Percentiles rank a stretch among this genome's conserved stretches.
Conservation (phyloP, 2,329 filamentous ascomycete genomes). For the Cladosporium sp. region DNA sequence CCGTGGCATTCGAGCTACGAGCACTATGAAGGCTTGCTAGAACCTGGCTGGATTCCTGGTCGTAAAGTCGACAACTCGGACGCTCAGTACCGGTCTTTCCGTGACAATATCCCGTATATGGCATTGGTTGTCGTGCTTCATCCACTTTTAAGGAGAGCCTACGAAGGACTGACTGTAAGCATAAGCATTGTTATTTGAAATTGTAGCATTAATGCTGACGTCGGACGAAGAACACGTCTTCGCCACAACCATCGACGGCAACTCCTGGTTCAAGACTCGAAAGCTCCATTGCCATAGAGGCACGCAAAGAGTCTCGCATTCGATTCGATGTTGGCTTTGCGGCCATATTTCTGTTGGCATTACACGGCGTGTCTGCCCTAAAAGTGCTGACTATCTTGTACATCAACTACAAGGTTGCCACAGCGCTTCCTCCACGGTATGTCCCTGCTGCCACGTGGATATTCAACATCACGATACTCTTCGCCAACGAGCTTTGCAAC, state of each 20-base stretch:
- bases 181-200: too few relatives aligned
- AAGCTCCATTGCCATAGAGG: not conserved
- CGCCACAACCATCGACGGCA: not conserved
- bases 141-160: constrained; percentile 69
- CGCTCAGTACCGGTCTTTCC: constrained; percentile 78
- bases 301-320: constrained; percentile 13
- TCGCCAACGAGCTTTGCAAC: constrained; percentile 78
- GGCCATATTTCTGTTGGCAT: constrained; percentile 66
- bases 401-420: constrained; percentile 77
- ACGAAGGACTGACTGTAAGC: constrained; percentile 49
- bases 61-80: constrained; percentile 92
- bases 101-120: constrained; percentile 80
- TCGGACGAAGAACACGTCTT: not conserved
- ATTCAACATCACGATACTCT: constrained; percentile 81
- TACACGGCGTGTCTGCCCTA: constrained; percentile 80
- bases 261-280: not conserved
- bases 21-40: constrained; percentile 67
- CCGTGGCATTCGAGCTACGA: constrained; percentile 79
- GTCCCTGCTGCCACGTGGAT: constrained; percentile 77
- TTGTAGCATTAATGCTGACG: not conserved
- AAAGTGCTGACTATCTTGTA: constrained; percentile 80
- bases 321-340: constrained; percentile 79
- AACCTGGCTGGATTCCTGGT: constrained; percentile 84
- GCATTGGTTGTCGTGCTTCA: constrained; percentile 69
- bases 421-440: constrained; percentile 62